Evolutionary conservation across 2,329 filamentous ascomycete genomes (phyloP).

Genomic region (Monosporascus sp.): DNA sequence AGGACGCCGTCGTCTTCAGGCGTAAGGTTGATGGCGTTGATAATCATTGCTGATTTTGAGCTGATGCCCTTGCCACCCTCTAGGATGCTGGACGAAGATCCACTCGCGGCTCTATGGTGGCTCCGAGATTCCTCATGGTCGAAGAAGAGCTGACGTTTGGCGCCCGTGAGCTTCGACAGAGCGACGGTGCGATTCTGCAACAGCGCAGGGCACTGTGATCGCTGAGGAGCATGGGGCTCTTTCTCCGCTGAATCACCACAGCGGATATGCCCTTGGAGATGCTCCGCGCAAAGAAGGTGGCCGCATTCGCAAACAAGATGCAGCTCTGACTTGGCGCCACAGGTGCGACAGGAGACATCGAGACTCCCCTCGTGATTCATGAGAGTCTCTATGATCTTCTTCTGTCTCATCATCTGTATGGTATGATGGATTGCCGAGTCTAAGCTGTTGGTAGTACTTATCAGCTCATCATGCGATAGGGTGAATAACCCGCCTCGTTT

Average conservation of each 20-base stretch:
- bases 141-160: not conserved
- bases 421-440: constrained; percentile 10
- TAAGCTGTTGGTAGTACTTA: constrained; percentile 11
- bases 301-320: constrained; percentile 22
- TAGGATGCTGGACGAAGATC: not conserved
- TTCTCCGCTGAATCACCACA: constrained; percentile 12
- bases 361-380: not conserved
- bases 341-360: constrained; percentile 6
- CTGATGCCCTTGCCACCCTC: constrained; percentile 4
- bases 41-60: constrained; percentile 18
- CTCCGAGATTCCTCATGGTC: not conserved
- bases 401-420: constrained; percentile 7
- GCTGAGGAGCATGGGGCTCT: not conserved
- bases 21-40: constrained; percentile 8
- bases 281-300: constrained; percentile 19
- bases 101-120: too few relatives aligned
- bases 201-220: constrained; percentile 4
- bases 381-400: constrained; percentile 7
- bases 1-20: constrained; percentile 21
- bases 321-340: constrained; percentile 3
- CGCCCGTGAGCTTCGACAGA: not conserved
- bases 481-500: constrained; percentile 15
- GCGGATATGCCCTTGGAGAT: not conserved
- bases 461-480: constrained; percentile 13
- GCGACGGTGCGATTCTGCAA: constrained; percentile 5